Base-by-base conservation (phyloP, 345 rosid species). In the Bretschneidera sinensis region DNA sequence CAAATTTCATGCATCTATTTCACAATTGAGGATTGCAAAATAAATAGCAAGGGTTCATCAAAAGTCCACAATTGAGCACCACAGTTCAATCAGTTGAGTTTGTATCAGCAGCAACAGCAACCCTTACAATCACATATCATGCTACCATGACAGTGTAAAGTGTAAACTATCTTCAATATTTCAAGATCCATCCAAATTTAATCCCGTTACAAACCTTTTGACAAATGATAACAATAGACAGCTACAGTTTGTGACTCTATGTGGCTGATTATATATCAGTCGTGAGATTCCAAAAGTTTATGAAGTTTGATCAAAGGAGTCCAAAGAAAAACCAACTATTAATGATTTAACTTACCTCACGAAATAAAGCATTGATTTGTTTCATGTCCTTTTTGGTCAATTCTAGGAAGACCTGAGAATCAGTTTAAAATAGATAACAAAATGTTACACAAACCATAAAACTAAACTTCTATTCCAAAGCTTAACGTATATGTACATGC, bases 361-460 rank as follows among this genome's bases (percentile, higher is more conserved):
- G 83, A 74, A 92, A 92, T 74, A 89, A 74, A 71, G 87, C 79
- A 74, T 78, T 84, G 73, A 92, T 80, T 78, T 61, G 79, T 73
- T 74, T 92, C 97, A 92, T 70, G 65, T 89, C 85, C 73, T 85
- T 92, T 22, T 77, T 87, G 54, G 85, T 81, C 77, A 92, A 52
- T 31, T 92, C 94, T 64, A 92, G 77, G 85, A 92, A 92, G 68
- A 92, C 95, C 98, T 92, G 81, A 68, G 50, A 63, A 71, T 66
- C 63, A 68, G 43, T 55, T 55, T 62, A 22, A 61, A 24, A 20
- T 4, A 52, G 35, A 39, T 39, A 39, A 39, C 45, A 39, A 39
- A 39, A 39, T 39, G 45, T 39, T 39, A 39, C 45, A 39, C 45
- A 39, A 39, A 39, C 16, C 45, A 39, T 39, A 39, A 7, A 39